Conservation (phyloP, 2,329 filamentous ascomycete species). For the Fusarium xylarioides region DNA sequence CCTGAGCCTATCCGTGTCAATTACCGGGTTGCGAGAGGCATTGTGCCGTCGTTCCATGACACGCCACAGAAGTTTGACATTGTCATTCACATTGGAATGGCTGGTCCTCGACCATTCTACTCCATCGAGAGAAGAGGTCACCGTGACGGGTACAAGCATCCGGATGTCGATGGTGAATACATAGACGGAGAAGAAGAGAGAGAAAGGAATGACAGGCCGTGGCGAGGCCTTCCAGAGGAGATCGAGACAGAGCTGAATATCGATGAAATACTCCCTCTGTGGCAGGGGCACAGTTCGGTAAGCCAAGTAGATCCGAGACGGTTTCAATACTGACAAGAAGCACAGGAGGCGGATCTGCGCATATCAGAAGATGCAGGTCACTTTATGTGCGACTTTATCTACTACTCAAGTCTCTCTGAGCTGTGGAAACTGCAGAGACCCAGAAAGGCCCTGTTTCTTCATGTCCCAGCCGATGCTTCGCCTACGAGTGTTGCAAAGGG, state of each 20-base stretch:
- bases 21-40: slow-evolving; percentile 71
- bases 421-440: slow-evolving; percentile 58
- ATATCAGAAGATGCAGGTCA: slow-evolving; percentile 76
- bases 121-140: slow-evolving; percentile 76
- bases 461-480: slow-evolving; percentile 71
- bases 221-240: slow-evolving; percentile 63
- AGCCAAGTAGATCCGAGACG: slow-evolving; percentile 25
- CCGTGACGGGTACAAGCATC: slow-evolving; percentile 74
- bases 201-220: slow-evolving; percentile 61
- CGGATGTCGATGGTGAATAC: slow-evolving; percentile 73
- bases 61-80: slow-evolving; percentile 63
- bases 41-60: slow-evolving; percentile 72
- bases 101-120: slow-evolving; percentile 70
- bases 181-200: slow-evolving; percentile 64
- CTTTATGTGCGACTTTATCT: slow-evolving; percentile 83
- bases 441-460: slow-evolving; percentile 72
- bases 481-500: slow-evolving; percentile 59
- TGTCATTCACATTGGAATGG: slow-evolving; percentile 83
- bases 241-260: slow-evolving; percentile 66
- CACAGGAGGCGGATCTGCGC: slow-evolving; percentile 57
- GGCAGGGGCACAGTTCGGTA: slow-evolving; percentile 63
- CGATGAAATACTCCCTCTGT: slow-evolving; percentile 64
- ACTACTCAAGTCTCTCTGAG: slow-evolving; percentile 73
- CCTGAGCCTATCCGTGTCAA: slow-evolving; percentile 74
- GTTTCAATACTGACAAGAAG: slow-evolving; percentile 17